phyloP scores from a whole-genome alignment of 345 rosid species.

The sweet orange (Citrus sinensis) region DVS_A1.0 CM039168.1:29458501-29459000 shows the following conservation, averaged over 20 bases:
- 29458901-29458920: constrained; percentile 32
- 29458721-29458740: constrained; percentile 26
- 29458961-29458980: background rate
- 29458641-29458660: constrained; percentile 21
- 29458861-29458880: constrained; percentile 52
- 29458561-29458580: constrained; percentile 14
- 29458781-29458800: constrained; percentile 41
- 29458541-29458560: constrained; percentile 39
- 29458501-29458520: constrained; percentile 45
- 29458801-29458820: constrained; percentile 29
- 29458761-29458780: constrained; percentile 14
- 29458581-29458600: constrained; percentile 30
- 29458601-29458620: constrained; percentile 41
- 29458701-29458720: constrained; percentile 16
- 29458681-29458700: constrained; percentile 58
- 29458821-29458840: constrained; percentile 40
- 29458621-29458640: constrained; percentile 56
- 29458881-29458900: constrained; percentile 35
- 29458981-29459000: background rate
- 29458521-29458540: constrained; percentile 25
- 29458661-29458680: constrained; percentile 15
- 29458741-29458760: constrained; percentile 29
- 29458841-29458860: constrained; percentile 42
- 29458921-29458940: constrained; percentile 23
- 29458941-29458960: background rate